Conservation (phyloP, 1,284 basidiomycete species). For the Hypsizygus ulmarius region DNA sequence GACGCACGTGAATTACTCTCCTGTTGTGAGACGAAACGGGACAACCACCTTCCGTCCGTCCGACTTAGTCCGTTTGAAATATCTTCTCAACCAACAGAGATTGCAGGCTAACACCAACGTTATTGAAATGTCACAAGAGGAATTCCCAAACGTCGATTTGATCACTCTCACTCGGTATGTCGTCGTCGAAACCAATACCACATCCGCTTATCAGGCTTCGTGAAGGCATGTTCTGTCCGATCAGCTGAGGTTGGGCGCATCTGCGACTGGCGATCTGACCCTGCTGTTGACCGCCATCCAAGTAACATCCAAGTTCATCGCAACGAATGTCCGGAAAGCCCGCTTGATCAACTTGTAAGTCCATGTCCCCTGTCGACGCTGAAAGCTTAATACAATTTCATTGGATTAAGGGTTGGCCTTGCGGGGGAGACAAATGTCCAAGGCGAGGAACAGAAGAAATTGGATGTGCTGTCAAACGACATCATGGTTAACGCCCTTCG, state of each 20-base stretch:
- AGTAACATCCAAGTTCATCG: constrained; percentile 95
- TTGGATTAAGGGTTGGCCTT: constrained; percentile 73
- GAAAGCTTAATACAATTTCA: constrained; percentile 2
- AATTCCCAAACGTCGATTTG: constrained; percentile 79
- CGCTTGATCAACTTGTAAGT: constrained; percentile 95
- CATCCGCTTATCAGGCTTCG: not conserved
- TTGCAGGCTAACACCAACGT: not conserved
- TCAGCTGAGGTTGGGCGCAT: constrained; percentile 74
- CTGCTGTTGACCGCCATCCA: constrained; percentile 94
- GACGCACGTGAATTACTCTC: constrained; percentile 29
- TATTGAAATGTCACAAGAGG: constrained; percentile 54
- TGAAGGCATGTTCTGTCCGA: constrained; percentile 81
- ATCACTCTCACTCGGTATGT: constrained; percentile 87
- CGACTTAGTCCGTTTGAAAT: constrained; percentile 28
- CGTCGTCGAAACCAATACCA: constrained; percentile 16
- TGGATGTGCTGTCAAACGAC: constrained; percentile 97
- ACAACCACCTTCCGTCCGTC: constrained; percentile 19
- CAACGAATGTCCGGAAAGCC: constrained; percentile 96
- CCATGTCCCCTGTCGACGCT: constrained; percentile 4
- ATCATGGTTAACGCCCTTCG: constrained; percentile 98
- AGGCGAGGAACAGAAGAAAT: constrained; percentile 99
- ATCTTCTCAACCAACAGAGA: constrained; percentile 7
- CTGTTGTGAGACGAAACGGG: constrained; percentile 11
- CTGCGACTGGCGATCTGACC: constrained; percentile 92
- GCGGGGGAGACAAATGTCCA: constrained; percentile 97